These are phyloP conservation scores for Penicillium chermesinum DNA, from an alignment of 495 filamentous ascomycete species.

Conservation along the genomic window DNA sequence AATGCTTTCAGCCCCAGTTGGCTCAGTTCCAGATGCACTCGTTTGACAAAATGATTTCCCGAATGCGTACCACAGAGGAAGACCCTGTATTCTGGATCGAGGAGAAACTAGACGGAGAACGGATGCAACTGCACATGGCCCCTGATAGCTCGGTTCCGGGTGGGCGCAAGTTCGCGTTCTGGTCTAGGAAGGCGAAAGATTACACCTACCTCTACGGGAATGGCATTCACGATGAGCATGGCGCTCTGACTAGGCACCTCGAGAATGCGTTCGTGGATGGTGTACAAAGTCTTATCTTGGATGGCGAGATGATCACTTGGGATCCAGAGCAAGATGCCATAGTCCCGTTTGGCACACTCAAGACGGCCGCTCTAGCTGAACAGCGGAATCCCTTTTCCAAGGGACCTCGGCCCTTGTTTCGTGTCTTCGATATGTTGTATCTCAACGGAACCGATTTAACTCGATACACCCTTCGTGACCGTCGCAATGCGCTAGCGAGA, in stretches of 20 bases:
- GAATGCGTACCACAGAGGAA: constrained; percentile 63
- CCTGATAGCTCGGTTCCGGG: constrained; percentile 62
- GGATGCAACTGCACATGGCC: constrained; percentile 94
- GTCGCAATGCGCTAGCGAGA: constrained; percentile 66
- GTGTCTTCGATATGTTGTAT: constrained; percentile 86
- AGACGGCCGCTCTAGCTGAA: constrained; percentile 80
- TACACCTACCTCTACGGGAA: constrained; percentile 93
- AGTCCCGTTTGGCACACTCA: constrained; percentile 87
- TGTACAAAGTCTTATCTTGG: constrained; percentile 82
- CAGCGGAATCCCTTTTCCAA: constrained; percentile 70
- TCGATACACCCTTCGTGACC: constrained; percentile 75
- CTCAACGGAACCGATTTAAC: constrained; percentile 78
- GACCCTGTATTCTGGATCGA: constrained; percentile 90
- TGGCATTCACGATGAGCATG: constrained; percentile 66
- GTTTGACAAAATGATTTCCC: constrained; percentile 74
- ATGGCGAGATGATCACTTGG: constrained; percentile 99
- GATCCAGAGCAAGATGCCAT: constrained; percentile 81
- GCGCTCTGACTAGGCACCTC: constrained; percentile 75
- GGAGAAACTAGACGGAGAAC: constrained; percentile 94
- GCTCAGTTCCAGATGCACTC: constrained; percentile 91
- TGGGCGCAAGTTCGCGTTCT: constrained; percentile 76
- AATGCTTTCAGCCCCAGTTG: constrained; percentile 94
- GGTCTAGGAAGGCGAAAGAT: constrained; percentile 95
- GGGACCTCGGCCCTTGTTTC: constrained; percentile 74
- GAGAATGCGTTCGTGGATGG: constrained; percentile 70